A percentile compares a stretch with the other conserved stretches of the same genome.
Evolutionary conservation across 805 yeast genomes (phyloP).

Genomic region (Saccharomycopsis sp.): DNA sequence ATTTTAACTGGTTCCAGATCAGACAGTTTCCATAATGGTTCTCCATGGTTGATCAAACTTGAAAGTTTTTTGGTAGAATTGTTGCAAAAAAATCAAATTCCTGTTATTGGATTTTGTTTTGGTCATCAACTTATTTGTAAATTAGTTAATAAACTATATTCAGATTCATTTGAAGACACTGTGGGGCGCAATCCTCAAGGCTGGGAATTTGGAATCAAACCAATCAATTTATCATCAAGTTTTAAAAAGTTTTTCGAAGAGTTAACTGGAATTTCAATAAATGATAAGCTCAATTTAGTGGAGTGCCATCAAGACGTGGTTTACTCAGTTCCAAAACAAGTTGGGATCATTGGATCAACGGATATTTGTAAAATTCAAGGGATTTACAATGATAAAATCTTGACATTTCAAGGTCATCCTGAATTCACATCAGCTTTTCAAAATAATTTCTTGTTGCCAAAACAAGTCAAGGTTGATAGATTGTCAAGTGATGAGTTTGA

Average conservation of each 20-base stretch:
- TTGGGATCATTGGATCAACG: slow-evolving; percentile 38
- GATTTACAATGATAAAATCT: slow-evolving; percentile 34
- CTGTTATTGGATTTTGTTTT: slow-evolving; percentile 67
- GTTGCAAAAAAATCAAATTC: slow-evolving; percentile 25
- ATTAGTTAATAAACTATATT: slow-evolving; percentile 29
- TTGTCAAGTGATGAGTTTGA: slow-evolving; percentile 26
- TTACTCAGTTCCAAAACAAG: slow-evolving; percentile 23
- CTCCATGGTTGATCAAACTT: slow-evolving; percentile 32
- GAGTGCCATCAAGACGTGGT: slow-evolving; percentile 56
- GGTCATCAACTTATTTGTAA: slow-evolving; percentile 77
- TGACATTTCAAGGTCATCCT: slow-evolving; percentile 87
- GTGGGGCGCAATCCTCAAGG: slow-evolving; percentile 44
- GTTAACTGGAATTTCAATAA: neutral
- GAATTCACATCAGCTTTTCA: slow-evolving; percentile 44
- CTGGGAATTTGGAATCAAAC: slow-evolving; percentile 62
- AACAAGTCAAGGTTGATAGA: slow-evolving; percentile 23
- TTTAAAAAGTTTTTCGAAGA: neutral
- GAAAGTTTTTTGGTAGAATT: slow-evolving; percentile 26
- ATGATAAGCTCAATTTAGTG: slow-evolving; percentile 20
- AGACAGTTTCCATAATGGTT: slow-evolving; percentile 31
- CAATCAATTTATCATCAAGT: slow-evolving; percentile 24
- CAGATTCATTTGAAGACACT: neutral
- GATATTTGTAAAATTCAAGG: slow-evolving; percentile 58
- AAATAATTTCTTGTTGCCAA: slow-evolving; percentile 20
- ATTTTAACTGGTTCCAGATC: slow-evolving; percentile 38